Conservation (phyloP, 1,284 basidiomycete species). For the Ganoderma multipileum region DNA sequence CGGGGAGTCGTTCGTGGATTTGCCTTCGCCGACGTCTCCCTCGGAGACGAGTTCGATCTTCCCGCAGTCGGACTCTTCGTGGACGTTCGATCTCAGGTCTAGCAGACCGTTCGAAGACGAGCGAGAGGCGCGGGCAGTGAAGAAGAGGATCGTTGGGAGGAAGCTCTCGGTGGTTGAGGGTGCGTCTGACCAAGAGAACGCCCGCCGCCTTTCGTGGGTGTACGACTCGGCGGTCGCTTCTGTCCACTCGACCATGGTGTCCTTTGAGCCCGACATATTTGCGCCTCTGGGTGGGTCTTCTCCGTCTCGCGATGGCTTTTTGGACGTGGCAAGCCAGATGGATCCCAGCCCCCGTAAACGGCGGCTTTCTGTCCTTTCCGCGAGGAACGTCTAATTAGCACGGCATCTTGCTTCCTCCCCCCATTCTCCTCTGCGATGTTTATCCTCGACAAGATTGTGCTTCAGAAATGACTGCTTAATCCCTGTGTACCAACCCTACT, state of each 20-base stretch:
- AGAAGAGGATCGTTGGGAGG: constrained; percentile 28
- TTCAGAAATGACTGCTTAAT: not conserved
- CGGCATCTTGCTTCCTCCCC: too few species aligned
- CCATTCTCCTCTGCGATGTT: not conserved
- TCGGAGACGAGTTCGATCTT: constrained; percentile 16
- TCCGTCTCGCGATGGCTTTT: constrained; percentile 5
- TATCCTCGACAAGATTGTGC: not conserved
- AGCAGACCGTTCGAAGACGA: constrained; percentile 12
- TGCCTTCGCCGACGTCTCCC: constrained; percentile 14
- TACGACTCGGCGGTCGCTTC: constrained; percentile 26
- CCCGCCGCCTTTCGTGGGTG: constrained; percentile 19
- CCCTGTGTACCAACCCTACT: not conserved
- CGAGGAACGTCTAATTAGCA: constrained; percentile 8
- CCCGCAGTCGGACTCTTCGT: constrained; percentile 22
- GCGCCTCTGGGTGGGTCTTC: constrained; percentile 1
- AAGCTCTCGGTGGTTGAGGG: constrained; percentile 22
- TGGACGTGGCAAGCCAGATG: not conserved
- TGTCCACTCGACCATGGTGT: constrained; percentile 11
- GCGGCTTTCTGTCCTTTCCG: constrained; percentile 24
- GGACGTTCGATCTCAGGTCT: constrained; percentile 14
- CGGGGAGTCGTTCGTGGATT: constrained; percentile 17
- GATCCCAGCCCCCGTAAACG: constrained; percentile 21
- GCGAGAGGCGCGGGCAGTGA: constrained; percentile 18
- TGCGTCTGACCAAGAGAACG: not conserved
- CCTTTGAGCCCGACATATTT: constrained; percentile 3